Evolutionary conservation across 495 filamentous ascomycete genomes (phyloP).

Genomic region (Annulohypoxylon moriforme): DNA sequence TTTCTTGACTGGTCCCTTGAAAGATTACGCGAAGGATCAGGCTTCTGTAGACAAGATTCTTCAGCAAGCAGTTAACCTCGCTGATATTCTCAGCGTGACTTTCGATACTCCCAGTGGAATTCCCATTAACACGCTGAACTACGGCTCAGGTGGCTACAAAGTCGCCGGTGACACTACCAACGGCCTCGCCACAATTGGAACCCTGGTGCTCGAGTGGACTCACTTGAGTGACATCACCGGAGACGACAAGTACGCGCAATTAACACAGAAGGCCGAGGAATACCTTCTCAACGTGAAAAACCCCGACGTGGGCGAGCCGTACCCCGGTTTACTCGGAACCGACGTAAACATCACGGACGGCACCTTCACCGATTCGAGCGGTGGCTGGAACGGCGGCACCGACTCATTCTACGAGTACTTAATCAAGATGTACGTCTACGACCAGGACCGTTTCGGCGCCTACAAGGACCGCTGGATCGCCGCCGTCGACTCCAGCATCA

Average conservation of each 20-base stretch:
- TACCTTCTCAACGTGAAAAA: slow-evolving; percentile 74
- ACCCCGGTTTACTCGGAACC: slow-evolving; percentile 80
- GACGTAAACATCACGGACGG: slow-evolving; percentile 72
- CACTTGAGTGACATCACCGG: slow-evolving; percentile 81
- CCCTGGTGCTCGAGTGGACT: slow-evolving; percentile 87
- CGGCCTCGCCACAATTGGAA: slow-evolving; percentile 76
- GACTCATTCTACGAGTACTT: slow-evolving; percentile 94
- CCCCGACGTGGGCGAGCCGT: slow-evolving; percentile 73
- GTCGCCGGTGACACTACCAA: slow-evolving; percentile 65
- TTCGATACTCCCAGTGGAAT: slow-evolving; percentile 82
- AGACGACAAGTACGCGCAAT: slow-evolving; percentile 69
- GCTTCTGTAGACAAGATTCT: slow-evolving; percentile 68
- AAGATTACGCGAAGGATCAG: slow-evolving; percentile 59
- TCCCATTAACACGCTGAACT: slow-evolving; percentile 77
- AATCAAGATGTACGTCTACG: slow-evolving; percentile 93
- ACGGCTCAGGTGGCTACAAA: slow-evolving; percentile 60
- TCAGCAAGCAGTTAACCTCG: slow-evolving; percentile 73
- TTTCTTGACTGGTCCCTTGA: slow-evolving; percentile 76
- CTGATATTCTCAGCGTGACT: slow-evolving; percentile 77
- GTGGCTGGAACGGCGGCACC: slow-evolving; percentile 83
- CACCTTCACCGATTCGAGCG: slow-evolving; percentile 71
- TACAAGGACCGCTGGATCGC: slow-evolving; percentile 81
- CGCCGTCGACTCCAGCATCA: slow-evolving; percentile 81
- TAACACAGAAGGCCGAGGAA: slow-evolving; percentile 76
- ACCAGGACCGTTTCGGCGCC: slow-evolving; percentile 68